phyloP scores from a whole-genome alignment of 1,284 basidiomycete genomes.

The Sanghuangporus baumii region DNA sequence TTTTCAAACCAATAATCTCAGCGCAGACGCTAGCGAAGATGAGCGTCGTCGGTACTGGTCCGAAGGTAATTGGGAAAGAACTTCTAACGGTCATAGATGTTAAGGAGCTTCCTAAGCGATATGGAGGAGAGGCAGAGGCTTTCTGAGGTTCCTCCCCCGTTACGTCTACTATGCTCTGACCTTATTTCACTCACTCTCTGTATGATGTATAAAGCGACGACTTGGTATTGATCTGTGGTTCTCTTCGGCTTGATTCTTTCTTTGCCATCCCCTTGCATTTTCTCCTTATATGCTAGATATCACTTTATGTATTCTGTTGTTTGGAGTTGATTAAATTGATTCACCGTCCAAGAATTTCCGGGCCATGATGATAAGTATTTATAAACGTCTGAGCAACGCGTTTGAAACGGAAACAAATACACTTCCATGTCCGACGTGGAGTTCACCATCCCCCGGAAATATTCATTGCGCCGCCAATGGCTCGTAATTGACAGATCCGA shows the following conservation, averaged over 20 bases:
- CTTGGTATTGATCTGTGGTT: too few species aligned
- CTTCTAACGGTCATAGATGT: constrained; percentile 49
- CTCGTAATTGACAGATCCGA: too few species aligned
- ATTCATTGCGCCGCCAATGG: too few species aligned
- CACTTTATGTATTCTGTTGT: too few species aligned
- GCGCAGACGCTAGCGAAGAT: constrained; percentile 70
- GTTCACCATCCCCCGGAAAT: too few species aligned
- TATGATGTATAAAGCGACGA: not conserved
- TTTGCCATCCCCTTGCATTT: not conserved
- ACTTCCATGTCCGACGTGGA: too few species aligned
- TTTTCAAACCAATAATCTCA: constrained; percentile 71
- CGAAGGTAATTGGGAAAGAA: constrained; percentile 49
- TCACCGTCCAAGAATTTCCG: too few species aligned
- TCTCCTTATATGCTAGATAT: not conserved
- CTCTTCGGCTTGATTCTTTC: not conserved
- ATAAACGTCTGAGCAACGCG: too few species aligned
- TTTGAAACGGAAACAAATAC: too few species aligned
- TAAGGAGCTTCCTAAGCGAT: constrained; percentile 55
- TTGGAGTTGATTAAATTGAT: too few species aligned
- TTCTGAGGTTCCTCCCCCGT: not conserved
- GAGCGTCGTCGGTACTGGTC: constrained; percentile 64
- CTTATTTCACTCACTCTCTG: not conserved
- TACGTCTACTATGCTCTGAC: not conserved
- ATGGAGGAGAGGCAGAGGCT: constrained; percentile 55
- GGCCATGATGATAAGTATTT: too few species aligned